Evolutionary conservation across 2,329 filamentous ascomycete species (phyloP).

Genomic region (Penicillium sp.): DNA sequence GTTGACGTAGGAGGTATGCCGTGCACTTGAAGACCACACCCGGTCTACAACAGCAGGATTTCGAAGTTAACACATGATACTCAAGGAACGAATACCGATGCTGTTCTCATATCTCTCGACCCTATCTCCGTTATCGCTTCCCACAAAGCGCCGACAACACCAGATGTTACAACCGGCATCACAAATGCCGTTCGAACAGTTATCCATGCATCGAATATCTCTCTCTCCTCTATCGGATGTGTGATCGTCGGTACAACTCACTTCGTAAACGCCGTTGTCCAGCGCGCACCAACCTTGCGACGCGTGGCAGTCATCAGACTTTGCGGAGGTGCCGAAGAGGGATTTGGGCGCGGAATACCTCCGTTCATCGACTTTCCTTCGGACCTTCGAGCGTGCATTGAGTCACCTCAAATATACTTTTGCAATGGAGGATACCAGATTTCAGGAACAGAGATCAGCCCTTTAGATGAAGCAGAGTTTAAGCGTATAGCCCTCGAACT

Average conservation of each 20-base stretch:
- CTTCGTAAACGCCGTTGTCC: slow-evolving; percentile 53
- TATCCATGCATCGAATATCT: slow-evolving; percentile 4
- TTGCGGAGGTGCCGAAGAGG: slow-evolving; percentile 53
- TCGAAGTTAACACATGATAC: background rate
- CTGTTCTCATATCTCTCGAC: slow-evolving; percentile 28
- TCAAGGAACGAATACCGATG: slow-evolving; percentile 41
- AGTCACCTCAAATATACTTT: slow-evolving; percentile 3
- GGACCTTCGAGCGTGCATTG: slow-evolving; percentile 3
- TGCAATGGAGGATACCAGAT: slow-evolving; percentile 11
- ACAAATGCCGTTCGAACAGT: slow-evolving; percentile 35
- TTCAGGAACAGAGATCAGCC: slow-evolving; percentile 10
- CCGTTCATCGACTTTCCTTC: slow-evolving; percentile 9
- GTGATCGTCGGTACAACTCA: slow-evolving; percentile 56
- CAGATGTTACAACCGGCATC: slow-evolving; percentile 46
- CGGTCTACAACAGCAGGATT: background rate
- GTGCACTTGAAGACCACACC: background rate
- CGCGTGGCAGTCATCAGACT: slow-evolving; percentile 48
- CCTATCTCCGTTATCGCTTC: slow-evolving; percentile 29
- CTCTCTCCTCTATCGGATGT: slow-evolving; percentile 40
- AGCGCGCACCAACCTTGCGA: slow-evolving; percentile 40
- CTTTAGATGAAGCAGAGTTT: slow-evolving; percentile 5
- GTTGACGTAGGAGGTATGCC: slow-evolving; percentile 22
- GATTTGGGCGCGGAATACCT: slow-evolving; percentile 28
- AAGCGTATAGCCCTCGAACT: background rate
- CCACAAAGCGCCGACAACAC: slow-evolving; percentile 42